Evolutionary conservation across 768 basidiomycete species (phyloP), one percentile per base, ranked within the genome.

Genomic region (Termitomyces sp.): DNA sequence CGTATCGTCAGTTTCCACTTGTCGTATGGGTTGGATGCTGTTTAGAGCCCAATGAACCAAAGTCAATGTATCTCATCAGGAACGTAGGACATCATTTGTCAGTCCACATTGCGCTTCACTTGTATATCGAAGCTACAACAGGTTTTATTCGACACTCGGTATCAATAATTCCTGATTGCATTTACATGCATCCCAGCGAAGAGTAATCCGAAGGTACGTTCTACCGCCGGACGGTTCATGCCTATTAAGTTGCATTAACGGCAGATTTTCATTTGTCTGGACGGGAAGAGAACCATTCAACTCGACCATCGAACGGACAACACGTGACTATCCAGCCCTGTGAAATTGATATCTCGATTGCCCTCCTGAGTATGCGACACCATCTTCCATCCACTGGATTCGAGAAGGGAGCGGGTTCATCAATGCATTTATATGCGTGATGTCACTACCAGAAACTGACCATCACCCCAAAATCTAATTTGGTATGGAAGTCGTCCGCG

Each of bases 401-500:
- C 31, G 31, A 54, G 42, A 54, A 46, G 45, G 47, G n/a, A 18
- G 46, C n/a, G 36, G 15, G 34, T 33, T 37, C 54, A 47, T 47
- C 13, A 16, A 45, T 45, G 26, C 31, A 45, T 54, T 45, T 20
- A 12, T 48, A 36, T 20, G 42, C 22, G 34, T 13, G 24, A 48
- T 29, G 36, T 22, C 16, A 29, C 53, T 54, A 42, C 44, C 22
- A 52, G 29, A 44, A 52, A 52, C 39, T 26, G n/a, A 31, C 34
- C 33, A 16, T 47, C 45, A 54, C 42, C 54, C 52, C 51, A 48
- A 46, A 54, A 54, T 31, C 34, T 26, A 41, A 48, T 54, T 39
- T 49, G 46, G 39, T 33, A 45, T 39, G 47, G 29, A 54, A 58
- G 42, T 18, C 57, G 26, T 37, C 29, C 3, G 52, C 36, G 46